Evolutionary conservation across 2,329 filamentous ascomycete species (phyloP).

Genomic region (Alternaria sp.): DNA sequence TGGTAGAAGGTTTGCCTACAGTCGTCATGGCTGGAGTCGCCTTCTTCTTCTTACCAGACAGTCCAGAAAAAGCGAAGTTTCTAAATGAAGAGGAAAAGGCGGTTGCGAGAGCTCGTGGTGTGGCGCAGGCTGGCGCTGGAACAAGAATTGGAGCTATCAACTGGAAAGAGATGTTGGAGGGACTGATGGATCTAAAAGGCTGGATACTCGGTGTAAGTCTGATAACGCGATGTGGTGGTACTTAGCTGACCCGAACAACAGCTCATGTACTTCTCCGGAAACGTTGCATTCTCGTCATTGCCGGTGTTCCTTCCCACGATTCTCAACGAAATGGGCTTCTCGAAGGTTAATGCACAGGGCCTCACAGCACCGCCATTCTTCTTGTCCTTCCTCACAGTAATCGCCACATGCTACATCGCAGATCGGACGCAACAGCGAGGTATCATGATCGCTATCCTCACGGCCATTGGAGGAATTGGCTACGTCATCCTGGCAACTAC

Average conservation of each 20-base stretch:
- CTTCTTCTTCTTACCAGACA: constrained; percentile 54
- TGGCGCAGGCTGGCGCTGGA: constrained; percentile 38
- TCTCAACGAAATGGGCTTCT: constrained; percentile 68
- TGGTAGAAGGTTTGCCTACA: constrained; percentile 54
- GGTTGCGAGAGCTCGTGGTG: constrained; percentile 37
- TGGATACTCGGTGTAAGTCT: constrained; percentile 42
- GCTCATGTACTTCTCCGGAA: constrained; percentile 48
- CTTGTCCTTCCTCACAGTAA: constrained; percentile 67
- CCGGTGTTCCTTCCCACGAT: constrained; percentile 54
- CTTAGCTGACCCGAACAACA: constrained; percentile 10
- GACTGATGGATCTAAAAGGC: constrained; percentile 40
- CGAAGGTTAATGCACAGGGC: constrained; percentile 70
- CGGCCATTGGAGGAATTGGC: constrained; percentile 64
- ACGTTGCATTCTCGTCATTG: constrained; percentile 60
- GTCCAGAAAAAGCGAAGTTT: constrained; percentile 51
- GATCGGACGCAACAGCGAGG: constrained; percentile 70
- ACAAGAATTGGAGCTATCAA: constrained; percentile 36
- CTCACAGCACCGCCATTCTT: constrained; percentile 75
- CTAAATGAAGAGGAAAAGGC: constrained; percentile 50
- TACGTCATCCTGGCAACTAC: constrained; percentile 70
- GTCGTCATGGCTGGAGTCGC: constrained; percentile 50
- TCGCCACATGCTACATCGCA: constrained; percentile 68
- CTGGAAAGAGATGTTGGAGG: constrained; percentile 37
- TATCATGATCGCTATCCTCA: constrained; percentile 63
- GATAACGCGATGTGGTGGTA: background rate